A percentile compares a stretch with the other conserved stretches of the same genome.
Evolutionary conservation across 1,139 yeast genomes (phyloP).

Genomic region (Magnusiomyces clavatus): DNA sequence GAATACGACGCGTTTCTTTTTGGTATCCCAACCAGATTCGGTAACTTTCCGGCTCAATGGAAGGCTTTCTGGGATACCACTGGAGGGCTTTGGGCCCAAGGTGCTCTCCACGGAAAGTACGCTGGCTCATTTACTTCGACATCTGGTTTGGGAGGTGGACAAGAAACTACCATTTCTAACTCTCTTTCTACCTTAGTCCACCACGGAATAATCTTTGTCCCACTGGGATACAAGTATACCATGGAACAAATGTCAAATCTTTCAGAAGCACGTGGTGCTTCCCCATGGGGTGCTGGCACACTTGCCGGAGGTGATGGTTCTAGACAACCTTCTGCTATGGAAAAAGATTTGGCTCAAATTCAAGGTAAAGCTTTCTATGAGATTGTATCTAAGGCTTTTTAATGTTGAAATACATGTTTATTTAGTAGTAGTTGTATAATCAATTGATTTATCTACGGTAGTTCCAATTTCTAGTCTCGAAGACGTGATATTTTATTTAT

Average conservation of each 20-base stretch:
- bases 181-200: constrained; percentile 62
- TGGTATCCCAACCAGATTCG: constrained; percentile 80
- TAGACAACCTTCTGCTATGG: constrained; percentile 60
- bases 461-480: too few species aligned
- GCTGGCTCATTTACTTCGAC: constrained; percentile 74
- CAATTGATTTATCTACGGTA: too few species aligned
- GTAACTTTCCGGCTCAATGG: constrained; percentile 76
- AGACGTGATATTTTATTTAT: too few species aligned
- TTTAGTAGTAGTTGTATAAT: background rate
- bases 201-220: constrained; percentile 74
- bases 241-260: constrained; percentile 53
- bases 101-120: constrained; percentile 66
- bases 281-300: constrained; percentile 88
- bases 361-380: constrained; percentile 63
- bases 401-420: background rate
- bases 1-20: constrained; percentile 69
- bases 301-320: constrained; percentile 75
- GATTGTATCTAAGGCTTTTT: constrained; percentile 27
- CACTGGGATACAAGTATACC: constrained; percentile 66
- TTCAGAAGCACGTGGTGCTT: constrained; percentile 70
- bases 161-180: constrained; percentile 62
- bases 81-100: constrained; percentile 76
- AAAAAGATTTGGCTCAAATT: constrained; percentile 50
- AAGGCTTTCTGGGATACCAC: constrained; percentile 76
- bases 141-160: constrained; percentile 81